Evolutionary conservation across 1,284 basidiomycete species (phyloP).

Genomic region (Pseudozyma sp.): DNA sequence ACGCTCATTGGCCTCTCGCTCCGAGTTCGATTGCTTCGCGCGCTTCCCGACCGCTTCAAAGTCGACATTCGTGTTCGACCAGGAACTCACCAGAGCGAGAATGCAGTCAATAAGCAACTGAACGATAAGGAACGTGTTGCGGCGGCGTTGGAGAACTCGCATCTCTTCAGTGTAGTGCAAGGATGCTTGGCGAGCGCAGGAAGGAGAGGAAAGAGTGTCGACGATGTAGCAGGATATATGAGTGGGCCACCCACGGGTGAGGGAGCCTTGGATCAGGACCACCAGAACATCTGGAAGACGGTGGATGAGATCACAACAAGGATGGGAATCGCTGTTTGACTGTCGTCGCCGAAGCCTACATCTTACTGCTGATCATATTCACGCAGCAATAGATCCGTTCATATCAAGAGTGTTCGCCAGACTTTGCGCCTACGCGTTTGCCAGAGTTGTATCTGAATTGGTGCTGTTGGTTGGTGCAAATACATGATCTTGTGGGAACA

Average conservation of each 20-base stretch:
- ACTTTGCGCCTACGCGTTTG: background rate
- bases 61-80: constrained; percentile 92
- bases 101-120: constrained; percentile 96
- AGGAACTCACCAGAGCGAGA: constrained; percentile 94
- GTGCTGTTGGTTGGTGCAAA: constrained; percentile 1
- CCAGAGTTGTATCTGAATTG: background rate
- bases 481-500: background rate
- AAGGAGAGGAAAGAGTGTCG: constrained; percentile 66
- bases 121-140: constrained; percentile 99
- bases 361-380: no score
- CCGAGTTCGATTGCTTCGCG: constrained; percentile 87
- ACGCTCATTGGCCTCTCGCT: constrained; percentile 95
- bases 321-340: constrained; percentile 41
- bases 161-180: constrained; percentile 88
- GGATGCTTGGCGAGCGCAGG: constrained; percentile 79
- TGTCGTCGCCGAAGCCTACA: no score
- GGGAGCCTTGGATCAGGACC: constrained; percentile 16
- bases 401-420: background rate
- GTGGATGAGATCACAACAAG: constrained; percentile 43
- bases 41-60: constrained; percentile 91
- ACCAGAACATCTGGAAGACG: constrained; percentile 47
- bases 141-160: constrained; percentile 91
- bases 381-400: no score
- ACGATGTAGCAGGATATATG: constrained; percentile 36
- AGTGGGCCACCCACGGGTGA: constrained; percentile 18